Base-by-base conservation (phyloP, 2,329 filamentous ascomycete species). In the Herpotrichia juniperi region DNA sequence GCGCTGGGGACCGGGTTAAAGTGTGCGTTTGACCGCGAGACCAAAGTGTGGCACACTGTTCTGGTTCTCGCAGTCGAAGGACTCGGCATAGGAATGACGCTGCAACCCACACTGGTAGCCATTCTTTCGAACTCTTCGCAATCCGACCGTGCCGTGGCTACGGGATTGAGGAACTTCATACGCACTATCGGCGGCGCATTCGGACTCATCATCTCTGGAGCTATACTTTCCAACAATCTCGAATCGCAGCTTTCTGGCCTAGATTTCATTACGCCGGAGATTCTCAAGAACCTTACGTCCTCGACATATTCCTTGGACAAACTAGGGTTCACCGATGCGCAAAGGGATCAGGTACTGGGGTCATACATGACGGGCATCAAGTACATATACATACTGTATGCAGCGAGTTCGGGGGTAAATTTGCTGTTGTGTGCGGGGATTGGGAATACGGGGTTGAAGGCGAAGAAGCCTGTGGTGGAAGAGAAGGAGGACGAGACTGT, bases 141-240 rank as follows among this genome's bases (percentile, higher is more conserved):
- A 57, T 72, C 78, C 0, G 81, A 86, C 35, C 77, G 85, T 21
- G 85, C 85, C 1, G 81, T 87, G 1, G 79, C 85, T 12, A 86
- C 85, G 31, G 82, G 81, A 2, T 79, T 81, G 45, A 77, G 85
- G 1, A 87, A 87, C 59, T 87, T 87, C 64, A 78, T 86, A 56
- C 80, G 85, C 7, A 81, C 79, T 37, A 72, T 83, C 2, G 85
- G 85, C 5, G 84, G 83, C n/a, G 75, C 83, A 14, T 57, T 61
- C 28, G 58, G 58, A 6, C 42, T 61, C 5, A 54, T 56, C 21
- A 51, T 59, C 2, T 58, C 58, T n/a, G 58, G 56, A 12, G 51
- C 56, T 12, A 59, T 58, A 17, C 53, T 61, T 7, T 34, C 54
- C 10, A 60, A 60, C 22, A 56, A 42, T 1, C 30, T 60, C 7